Conservation (phyloP, 805 yeast genomes). For the Myxozyma geophila region DNA sequence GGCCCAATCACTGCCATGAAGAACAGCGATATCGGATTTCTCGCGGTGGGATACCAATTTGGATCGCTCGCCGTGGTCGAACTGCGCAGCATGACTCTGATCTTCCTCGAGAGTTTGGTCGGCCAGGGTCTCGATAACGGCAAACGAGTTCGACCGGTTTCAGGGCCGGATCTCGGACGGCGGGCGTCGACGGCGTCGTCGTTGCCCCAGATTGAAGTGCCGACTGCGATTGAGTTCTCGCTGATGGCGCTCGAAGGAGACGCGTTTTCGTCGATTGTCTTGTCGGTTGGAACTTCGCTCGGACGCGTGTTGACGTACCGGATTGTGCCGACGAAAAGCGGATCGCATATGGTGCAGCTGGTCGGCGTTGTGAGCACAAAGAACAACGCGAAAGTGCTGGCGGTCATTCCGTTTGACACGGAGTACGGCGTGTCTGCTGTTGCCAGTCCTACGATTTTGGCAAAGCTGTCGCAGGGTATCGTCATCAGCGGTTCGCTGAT, state of each 20-base stretch:
- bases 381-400: conserved; percentile 57
- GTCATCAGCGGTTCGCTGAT: conserved; percentile 65
- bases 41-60: conserved; percentile 73
- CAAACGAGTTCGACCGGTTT: neutral
- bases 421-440: conserved; percentile 65
- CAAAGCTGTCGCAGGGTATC: conserved; percentile 63
- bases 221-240: conserved; percentile 73
- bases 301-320: conserved; percentile 74
- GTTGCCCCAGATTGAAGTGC: conserved; percentile 36
- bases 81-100: conserved; percentile 59
- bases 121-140: conserved; percentile 18
- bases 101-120: conserved; percentile 41
- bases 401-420: conserved; percentile 62
- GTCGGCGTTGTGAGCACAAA: conserved; percentile 50
- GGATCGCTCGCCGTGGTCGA: conserved; percentile 81
- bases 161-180: neutral
- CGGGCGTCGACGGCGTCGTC: neutral
- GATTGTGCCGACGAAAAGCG: conserved; percentile 60
- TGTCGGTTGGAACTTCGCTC: conserved; percentile 74
- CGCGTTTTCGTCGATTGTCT: conserved; percentile 68
- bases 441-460: conserved; percentile 64
- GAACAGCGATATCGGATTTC: conserved; percentile 80
- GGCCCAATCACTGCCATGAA: conserved; percentile 64
- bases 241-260: conserved; percentile 71
- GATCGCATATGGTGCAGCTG: conserved; percentile 62